These are phyloP conservation scores for Karstenula rhodostoma DNA, from an alignment of 2,329 filamentous ascomycete species.

Conservation along the genomic window DNA sequence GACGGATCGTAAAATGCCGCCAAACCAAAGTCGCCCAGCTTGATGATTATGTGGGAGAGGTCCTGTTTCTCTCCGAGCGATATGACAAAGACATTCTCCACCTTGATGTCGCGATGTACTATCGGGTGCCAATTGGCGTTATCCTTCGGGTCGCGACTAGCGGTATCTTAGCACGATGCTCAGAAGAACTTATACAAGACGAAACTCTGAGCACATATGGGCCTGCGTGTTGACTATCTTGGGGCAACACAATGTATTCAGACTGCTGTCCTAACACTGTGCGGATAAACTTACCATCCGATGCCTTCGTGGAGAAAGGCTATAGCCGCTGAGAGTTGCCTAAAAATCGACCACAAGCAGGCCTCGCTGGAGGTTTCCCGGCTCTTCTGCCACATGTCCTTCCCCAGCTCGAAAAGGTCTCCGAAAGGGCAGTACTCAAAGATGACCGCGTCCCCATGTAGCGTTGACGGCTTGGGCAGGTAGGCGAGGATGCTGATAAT, in stretches of 20 bases:
- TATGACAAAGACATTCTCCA: constrained; percentile 83
- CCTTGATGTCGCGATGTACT: constrained; percentile 94
- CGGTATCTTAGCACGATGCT: too few species aligned
- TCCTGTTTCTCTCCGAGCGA: constrained; percentile 20
- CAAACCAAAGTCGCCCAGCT: constrained; percentile 75
- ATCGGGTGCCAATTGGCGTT: constrained; percentile 77
- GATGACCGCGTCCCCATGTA: constrained; percentile 15
- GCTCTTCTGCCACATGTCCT: neutral
- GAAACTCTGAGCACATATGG: too few species aligned
- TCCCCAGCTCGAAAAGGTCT: constrained; percentile 22
- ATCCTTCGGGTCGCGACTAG: neutral
- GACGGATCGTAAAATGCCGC: constrained; percentile 63
- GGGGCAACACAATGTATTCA: too few species aligned
- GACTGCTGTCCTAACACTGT: too few species aligned
- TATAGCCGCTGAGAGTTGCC: constrained; percentile 24
- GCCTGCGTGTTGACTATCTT: too few species aligned
- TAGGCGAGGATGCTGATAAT: constrained; percentile 22
- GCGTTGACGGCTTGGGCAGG: constrained; percentile 7
- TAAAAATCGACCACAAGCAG: constrained; percentile 27
- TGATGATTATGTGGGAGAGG: constrained; percentile 55
- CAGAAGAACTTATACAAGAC: too few species aligned
- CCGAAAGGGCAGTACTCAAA: constrained; percentile 26
- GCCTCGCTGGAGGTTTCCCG: constrained; percentile 19
- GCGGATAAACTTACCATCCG: constrained; percentile 1
- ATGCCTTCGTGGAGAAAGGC: constrained; percentile 34